Base-by-base conservation (phyloP, 164 flowering plant species). In the Warburgia ugandensis region DNA sequence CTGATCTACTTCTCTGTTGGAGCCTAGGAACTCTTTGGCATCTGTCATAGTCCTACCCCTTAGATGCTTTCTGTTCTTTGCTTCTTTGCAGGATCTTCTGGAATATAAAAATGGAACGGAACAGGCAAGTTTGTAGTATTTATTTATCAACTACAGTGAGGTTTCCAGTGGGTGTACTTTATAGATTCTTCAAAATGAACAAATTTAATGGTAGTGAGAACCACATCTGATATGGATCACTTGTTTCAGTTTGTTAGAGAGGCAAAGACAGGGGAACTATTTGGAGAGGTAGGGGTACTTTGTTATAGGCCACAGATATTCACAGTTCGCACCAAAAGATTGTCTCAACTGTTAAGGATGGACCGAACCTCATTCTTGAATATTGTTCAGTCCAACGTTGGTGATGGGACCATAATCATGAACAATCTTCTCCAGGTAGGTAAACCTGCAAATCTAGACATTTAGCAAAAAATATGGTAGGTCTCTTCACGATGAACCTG, bases 261-360 rank as follows among this genome's bases (percentile, higher is more conserved):
- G 76, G 77, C 72, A 27, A 78, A 65, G 51, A 48, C 76, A 6
- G 95, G 97, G 29, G 95, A 83, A 41, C 51, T 86, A 11, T 73
- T 77, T 68, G 99, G 99, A 9, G 99, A 94, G 67, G 69, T 94
- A 48, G 96, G 97, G n/a, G 96, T 94, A 17, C 83, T 94, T 29
- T 94, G 96, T 58, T 89, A 89, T 53, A 78, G 82, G 68, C 99
- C 97, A 29, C 99, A 94, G 45, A 74, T 81, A 1, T 94, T 81
- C 59, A 89, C 96, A 7, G 88, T 80, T 23, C 79, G 99, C 8
- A 94, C 97, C 23, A 94, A 74, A 60, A 60, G 95, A 44, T 55
- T 89, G 56, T 77, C 86, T 60, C 97, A 86, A 70, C 68, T 94
- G 19, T 63, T 94, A 23, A 78, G 99, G 4, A 40, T 94, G 39